Conservation (phyloP, 2,329 filamentous ascomycete species). For the Colletotrichum eremochloae region DNA sequence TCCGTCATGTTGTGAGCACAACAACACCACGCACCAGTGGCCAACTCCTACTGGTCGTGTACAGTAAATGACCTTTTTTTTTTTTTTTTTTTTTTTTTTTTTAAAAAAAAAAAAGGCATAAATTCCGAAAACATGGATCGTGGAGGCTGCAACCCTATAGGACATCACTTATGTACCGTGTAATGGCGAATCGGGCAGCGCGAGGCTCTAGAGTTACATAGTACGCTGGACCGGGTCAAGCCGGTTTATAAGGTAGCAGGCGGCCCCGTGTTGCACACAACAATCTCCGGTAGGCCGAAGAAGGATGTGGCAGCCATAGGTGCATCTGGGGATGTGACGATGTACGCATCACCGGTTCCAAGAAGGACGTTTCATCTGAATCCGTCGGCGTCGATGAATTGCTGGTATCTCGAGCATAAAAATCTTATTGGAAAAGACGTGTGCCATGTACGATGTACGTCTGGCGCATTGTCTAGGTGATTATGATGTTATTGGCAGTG, state of each 20-base stretch:
- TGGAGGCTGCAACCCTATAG: not conserved
- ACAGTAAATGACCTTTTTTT: not conserved
- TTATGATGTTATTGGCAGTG: not conserved
- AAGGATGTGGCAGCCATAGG: not conserved
- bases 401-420: not conserved
- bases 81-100: not conserved
- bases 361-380: too few species aligned
- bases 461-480: not conserved
- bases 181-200: not conserved
- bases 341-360: not conserved
- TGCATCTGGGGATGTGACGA: not conserved
- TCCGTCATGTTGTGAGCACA: not conserved
- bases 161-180: too few species aligned
- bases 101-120: not conserved
- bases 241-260: not conserved
- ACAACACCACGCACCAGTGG: not conserved
- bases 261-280: not conserved
- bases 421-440: not conserved
- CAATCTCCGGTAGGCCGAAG: not conserved
- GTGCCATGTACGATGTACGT: not conserved
- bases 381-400: not conserved
- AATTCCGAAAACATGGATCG: not conserved
- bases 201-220: not conserved
- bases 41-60: not conserved
- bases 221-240: too few species aligned